Conservation (phyloP, 805 yeast species). For the Blastobotrys chiropterorum region DNA sequence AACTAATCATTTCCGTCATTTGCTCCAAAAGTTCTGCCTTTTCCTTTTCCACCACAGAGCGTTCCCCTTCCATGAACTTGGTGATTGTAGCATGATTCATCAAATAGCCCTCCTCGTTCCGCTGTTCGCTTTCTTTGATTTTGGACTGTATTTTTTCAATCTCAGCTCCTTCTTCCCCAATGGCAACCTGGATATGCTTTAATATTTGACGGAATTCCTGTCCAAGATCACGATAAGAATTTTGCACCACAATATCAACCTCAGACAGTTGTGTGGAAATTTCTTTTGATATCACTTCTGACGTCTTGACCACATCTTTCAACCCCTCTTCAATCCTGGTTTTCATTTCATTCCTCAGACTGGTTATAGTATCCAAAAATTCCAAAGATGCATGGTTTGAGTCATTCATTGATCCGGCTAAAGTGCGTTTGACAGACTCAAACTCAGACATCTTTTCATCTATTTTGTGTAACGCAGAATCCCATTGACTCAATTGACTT, state of each 20-base stretch:
- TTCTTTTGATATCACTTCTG: neutral
- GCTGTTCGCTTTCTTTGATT: neutral
- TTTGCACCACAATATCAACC: neutral
- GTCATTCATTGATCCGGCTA: neutral
- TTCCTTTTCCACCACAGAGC: neutral
- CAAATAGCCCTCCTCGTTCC: neutral
- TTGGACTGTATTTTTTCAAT: neutral
- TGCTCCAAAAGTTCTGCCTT: neutral
- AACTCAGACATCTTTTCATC: neutral
- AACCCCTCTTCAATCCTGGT: neutral
- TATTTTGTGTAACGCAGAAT: neutral
- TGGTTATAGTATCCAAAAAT: neutral
- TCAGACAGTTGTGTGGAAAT: neutral
- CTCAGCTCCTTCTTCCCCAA: neutral
- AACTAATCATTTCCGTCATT: neutral
- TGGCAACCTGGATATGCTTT: neutral
- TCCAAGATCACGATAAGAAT: neutral
- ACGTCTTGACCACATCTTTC: neutral
- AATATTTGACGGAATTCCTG: neutral
- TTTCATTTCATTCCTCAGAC: neutral
- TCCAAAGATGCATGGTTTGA: neutral
- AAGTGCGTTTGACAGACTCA: neutral
- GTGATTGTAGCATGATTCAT: neutral
- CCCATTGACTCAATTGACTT: neutral
- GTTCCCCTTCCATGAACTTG: neutral